Evolutionary conservation across 73 alveolate species (phyloP).

Genomic region (Loxodes magnus): DNA sequence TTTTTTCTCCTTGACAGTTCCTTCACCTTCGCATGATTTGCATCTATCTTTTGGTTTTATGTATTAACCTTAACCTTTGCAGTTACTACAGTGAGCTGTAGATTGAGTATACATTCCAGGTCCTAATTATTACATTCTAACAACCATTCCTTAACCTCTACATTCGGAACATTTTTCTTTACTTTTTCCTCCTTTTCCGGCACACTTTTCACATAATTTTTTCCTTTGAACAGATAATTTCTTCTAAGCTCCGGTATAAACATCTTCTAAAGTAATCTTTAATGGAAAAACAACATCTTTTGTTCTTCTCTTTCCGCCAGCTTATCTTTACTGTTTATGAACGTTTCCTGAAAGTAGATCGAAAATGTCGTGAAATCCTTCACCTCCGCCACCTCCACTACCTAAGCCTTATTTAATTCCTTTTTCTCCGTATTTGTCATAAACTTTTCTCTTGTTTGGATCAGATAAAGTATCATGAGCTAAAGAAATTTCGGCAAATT

Average conservation of each 20-base stretch:
- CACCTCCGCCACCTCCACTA: constrained; percentile 63
- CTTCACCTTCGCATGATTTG: constrained; percentile 72
- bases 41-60: constrained; percentile 67
- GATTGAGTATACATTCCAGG: constrained; percentile 59
- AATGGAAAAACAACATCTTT: constrained; percentile 50
- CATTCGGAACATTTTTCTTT: constrained; percentile 70
- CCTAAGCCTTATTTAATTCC: constrained; percentile 89
- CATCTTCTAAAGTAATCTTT: constrained; percentile 80
- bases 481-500: constrained; percentile 71
- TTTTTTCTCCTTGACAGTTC: constrained; percentile 45
- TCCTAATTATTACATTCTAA: constrained; percentile 38
- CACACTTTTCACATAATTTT: constrained; percentile 72
- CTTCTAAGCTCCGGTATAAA: constrained; percentile 71
- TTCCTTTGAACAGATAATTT: constrained; percentile 64
- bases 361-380: constrained; percentile 55
- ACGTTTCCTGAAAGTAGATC: constrained; percentile 61
- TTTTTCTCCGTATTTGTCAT: constrained; percentile 93
- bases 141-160: constrained; percentile 75
- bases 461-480: constrained; percentile 84
- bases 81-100: constrained; percentile 71
- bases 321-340: constrained; percentile 38
- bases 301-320: constrained; percentile 64
- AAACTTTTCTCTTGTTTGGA: constrained; percentile 82
- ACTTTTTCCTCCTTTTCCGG: constrained; percentile 74
- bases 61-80: constrained; percentile 74